A percentile compares a stretch with the other conserved stretches of the same genome.
These are phyloP conservation scores for Botrytis squamosa DNA, from an alignment of 2,329 filamentous ascomycete species.

Conservation along the genomic window DNA sequence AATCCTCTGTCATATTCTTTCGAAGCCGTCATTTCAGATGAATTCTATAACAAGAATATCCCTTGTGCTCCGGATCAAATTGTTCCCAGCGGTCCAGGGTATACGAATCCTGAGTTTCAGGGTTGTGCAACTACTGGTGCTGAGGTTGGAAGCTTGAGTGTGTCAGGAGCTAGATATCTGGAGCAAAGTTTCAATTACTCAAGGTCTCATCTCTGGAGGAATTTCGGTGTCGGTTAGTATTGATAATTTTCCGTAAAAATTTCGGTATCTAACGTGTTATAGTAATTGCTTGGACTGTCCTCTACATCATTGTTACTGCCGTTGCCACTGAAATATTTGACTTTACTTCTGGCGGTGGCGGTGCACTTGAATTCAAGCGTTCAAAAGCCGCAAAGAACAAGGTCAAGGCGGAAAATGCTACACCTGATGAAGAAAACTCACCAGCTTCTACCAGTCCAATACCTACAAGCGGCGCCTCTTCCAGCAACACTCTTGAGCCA, in stretches of 20 bases:
- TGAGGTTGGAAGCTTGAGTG: conserved; percentile 47
- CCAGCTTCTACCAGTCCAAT: background rate
- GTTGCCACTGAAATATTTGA: conserved; percentile 67
- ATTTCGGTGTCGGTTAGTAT: conserved; percentile 53
- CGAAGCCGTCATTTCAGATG: conserved; percentile 61
- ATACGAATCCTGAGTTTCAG: conserved; percentile 53
- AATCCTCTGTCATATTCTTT: conserved; percentile 58
- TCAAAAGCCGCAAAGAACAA: conserved; percentile 58
- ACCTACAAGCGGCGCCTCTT: conserved; percentile 34
- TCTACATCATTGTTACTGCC: conserved; percentile 72
- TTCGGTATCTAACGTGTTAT: background rate
- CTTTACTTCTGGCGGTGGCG: conserved; percentile 62
- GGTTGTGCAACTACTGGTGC: conserved; percentile 64
- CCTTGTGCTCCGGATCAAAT: conserved; percentile 56
- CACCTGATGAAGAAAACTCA: conserved; percentile 55
- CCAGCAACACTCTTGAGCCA: conserved; percentile 27
- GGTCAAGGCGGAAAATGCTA: conserved; percentile 45
- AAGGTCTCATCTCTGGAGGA: conserved; percentile 60
- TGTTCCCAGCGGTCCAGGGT: conserved; percentile 57
- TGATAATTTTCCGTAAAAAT: background rate
- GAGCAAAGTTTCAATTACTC: conserved; percentile 55
- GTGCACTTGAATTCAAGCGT: conserved; percentile 70
- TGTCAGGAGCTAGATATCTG: conserved; percentile 56
- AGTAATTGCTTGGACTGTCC: conserved; percentile 69
- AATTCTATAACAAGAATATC: conserved; percentile 57